A percentile compares a stretch with the other conserved stretches of the same genome.
Evolutionary conservation across 371 early-diverging fungal species (phyloP).

Genomic region (Lichtheimia ramosa): DNA sequence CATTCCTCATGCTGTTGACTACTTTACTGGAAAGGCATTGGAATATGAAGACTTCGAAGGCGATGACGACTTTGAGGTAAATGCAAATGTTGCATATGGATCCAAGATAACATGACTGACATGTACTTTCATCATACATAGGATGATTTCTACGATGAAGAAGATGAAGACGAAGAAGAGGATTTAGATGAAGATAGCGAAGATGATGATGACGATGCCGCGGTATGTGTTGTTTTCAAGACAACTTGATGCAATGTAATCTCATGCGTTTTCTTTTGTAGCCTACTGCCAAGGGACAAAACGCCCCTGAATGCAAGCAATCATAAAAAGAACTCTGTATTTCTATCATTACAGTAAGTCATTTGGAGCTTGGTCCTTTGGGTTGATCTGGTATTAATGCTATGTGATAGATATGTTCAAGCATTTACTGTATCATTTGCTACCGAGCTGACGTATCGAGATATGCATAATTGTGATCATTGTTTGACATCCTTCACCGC

Average conservation of each 20-base stretch:
- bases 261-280: background rate
- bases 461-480: too few species aligned
- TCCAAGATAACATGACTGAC: constrained; percentile 54
- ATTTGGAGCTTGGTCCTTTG: too few species aligned
- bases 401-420: too few species aligned
- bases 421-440: too few species aligned
- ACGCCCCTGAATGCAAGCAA: constrained; percentile 68
- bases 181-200: constrained; percentile 15
- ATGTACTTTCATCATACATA: constrained; percentile 16
- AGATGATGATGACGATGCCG: constrained; percentile 49
- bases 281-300: constrained; percentile 38
- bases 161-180: constrained; percentile 20
- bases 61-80: constrained; percentile 71
- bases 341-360: too few species aligned
- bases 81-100: constrained; percentile 56
- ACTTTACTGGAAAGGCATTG: constrained; percentile 97
- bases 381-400: too few species aligned
- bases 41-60: constrained; percentile 74
- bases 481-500: too few species aligned
- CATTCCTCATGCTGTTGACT: constrained; percentile 94
- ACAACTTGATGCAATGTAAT: constrained; percentile 15
- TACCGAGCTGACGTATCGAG: too few species aligned
- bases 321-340: constrained; percentile 24
- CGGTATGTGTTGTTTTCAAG: constrained; percentile 34
- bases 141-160: constrained; percentile 17